phyloP scores from a whole-genome alignment of 1,139 yeast species.

The Saccharomyces pastorianus region DNA sequence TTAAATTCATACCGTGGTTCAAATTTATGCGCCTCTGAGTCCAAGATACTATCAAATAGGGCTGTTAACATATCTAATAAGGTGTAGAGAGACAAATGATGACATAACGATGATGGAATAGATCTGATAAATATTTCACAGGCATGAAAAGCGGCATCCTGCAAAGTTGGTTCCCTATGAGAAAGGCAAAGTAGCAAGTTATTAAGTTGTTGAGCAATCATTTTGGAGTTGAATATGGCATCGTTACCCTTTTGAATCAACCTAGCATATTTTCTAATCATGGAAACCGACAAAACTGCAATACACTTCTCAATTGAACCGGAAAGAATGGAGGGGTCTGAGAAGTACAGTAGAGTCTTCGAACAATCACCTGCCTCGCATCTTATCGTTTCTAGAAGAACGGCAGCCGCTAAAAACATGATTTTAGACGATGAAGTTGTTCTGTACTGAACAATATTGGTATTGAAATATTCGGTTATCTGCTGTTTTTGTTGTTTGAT shows the following conservation, averaged over 20 bases:
- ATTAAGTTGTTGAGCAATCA: slow-evolving; percentile 64
- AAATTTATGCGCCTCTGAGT: slow-evolving; percentile 80
- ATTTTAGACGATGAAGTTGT: slow-evolving; percentile 64
- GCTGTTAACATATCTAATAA: slow-evolving; percentile 72
- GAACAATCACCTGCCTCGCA: slow-evolving; percentile 78
- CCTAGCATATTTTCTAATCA: slow-evolving; percentile 48
- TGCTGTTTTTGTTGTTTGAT: slow-evolving; percentile 67
- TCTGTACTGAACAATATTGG: slow-evolving; percentile 32
- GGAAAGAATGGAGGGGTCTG: slow-evolving; percentile 70
- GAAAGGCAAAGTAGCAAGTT: slow-evolving; percentile 64
- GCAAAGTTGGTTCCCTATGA: slow-evolving; percentile 67
- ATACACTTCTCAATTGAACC: slow-evolving; percentile 62
- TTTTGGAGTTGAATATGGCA: slow-evolving; percentile 44
- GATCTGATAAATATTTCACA: slow-evolving; percentile 60
- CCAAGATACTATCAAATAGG: slow-evolving; percentile 70
- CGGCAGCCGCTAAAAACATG: slow-evolving; percentile 81
- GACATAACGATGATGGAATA: slow-evolving; percentile 79
- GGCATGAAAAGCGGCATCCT: slow-evolving; percentile 72
- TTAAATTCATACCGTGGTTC: slow-evolving; percentile 68
- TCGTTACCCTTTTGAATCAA: slow-evolving; percentile 31
- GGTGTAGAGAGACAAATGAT: slow-evolving; percentile 63
- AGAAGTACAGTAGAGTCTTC: slow-evolving; percentile 62
- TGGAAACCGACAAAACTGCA: slow-evolving; percentile 54
- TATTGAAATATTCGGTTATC: slow-evolving; percentile 29
- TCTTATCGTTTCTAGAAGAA: slow-evolving; percentile 69